Evolutionary conservation across 1,139 yeast species (phyloP).

Genomic region (Candida sanyaensis): DNA sequence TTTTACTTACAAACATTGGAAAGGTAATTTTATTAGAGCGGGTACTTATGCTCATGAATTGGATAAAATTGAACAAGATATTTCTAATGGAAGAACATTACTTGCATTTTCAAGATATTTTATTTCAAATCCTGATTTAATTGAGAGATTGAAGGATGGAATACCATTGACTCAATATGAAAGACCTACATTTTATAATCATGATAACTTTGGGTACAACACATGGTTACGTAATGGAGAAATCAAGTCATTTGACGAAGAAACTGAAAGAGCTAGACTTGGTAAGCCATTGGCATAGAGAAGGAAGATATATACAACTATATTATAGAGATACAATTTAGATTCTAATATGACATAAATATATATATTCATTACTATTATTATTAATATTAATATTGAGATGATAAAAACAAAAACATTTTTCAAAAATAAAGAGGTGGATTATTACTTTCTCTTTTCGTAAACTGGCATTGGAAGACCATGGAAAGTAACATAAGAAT

Average conservation of each 20-base stretch:
- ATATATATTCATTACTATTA: background rate
- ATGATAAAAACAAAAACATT: background rate
- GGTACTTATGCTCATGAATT: slow-evolving; percentile 42
- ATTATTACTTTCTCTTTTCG: background rate
- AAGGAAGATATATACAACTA: too few species aligned
- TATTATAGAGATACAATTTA: background rate
- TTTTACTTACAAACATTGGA: slow-evolving; percentile 46
- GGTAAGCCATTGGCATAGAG: slow-evolving; percentile 15
- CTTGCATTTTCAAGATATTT: slow-evolving; percentile 49
- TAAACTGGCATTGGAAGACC: slow-evolving; percentile 1
- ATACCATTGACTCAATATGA: slow-evolving; percentile 34
- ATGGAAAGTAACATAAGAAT: slow-evolving; percentile 2
- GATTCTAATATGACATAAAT: background rate
- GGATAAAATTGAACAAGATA: slow-evolving; percentile 21
- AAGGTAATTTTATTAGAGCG: slow-evolving; percentile 48
- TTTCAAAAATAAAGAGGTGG: too few species aligned
- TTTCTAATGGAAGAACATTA: slow-evolving; percentile 39
- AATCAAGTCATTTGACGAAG: slow-evolving; percentile 17
- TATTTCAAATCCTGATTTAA: slow-evolving; percentile 56
- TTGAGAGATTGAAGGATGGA: slow-evolving; percentile 47
- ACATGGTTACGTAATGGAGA: slow-evolving; percentile 20
- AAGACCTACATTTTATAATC: slow-evolving; percentile 25
- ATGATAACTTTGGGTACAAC: slow-evolving; percentile 29
- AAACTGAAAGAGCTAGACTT: slow-evolving; percentile 15
- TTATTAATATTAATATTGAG: too few species aligned